Evolutionary conservation across 2,329 filamentous ascomycete genomes (phyloP), one percentile per base, ranked within the genome.

Genomic region (Penicillium glabrum): DNA sequence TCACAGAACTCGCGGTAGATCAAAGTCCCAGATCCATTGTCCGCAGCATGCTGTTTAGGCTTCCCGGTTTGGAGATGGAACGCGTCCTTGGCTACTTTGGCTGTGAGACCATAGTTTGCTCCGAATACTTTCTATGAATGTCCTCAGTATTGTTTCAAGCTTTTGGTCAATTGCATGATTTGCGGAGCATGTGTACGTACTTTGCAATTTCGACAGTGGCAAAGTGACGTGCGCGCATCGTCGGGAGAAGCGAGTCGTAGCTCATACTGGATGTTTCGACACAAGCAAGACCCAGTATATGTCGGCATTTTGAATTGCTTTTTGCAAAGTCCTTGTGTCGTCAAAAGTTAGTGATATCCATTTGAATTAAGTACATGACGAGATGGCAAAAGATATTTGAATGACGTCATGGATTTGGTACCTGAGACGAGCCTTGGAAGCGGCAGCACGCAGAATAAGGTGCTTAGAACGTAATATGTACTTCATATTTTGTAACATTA

Each of bases 121-220:
- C 81, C 80, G 48, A 81, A 82, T 33, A 80, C 81, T 74, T 80
- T 81, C 74, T 81, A 46, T 13, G 19, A 5, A 1, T 0, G 10
- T 9, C 10, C 9, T 21, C 9, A 44, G 16, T n/a, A 16, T 8
- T 24, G 0, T 24, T 29, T 9, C 27, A 11, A 11, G 11, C 29
- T 31, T 24, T 1, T 29, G 27, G 33, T 35, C 37, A 33, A 31
- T 26, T 33, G 35, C 8, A 21, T 44, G 39, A n/a, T 3, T 27
- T n/a, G 54, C 45, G 21, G 2, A 14, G 27, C 11, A 7, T 48
- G 21, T n/a, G 6, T 43, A 44, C 26, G 13, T 60, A 78, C 77
- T 67, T 81, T 83, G 72, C 82, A 84, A 63, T 78, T 82, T 19
- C 67, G 60, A 63, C 82, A 84, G 65, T 84, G 81, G 60, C 82